A percentile compares a stretch with the other conserved stretches of the same genome.
Evolutionary conservation across 495 filamentous ascomycete species (phyloP).

Genomic region (Aspergillus taichungensis): DNA sequence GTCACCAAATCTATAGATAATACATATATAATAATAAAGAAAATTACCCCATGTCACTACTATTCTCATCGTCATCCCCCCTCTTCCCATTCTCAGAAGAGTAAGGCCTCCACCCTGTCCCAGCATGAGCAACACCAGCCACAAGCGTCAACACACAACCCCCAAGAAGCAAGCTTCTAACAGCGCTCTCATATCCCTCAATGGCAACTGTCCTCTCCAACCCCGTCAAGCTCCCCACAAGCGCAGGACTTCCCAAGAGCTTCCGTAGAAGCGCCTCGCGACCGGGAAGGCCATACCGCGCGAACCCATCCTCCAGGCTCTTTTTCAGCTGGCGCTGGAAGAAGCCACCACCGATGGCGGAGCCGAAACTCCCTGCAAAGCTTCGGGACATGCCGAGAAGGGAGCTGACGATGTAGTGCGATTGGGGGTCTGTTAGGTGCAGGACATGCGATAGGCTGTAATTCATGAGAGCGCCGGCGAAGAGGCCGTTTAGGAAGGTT

Average conservation of each 20-base stretch:
- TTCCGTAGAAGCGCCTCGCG: slow-evolving; percentile 47
- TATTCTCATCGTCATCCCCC: background rate
- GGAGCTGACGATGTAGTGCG: slow-evolving; percentile 63
- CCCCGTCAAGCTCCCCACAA: slow-evolving; percentile 43
- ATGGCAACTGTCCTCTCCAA: slow-evolving; percentile 54
- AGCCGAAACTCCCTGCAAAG: slow-evolving; percentile 67
- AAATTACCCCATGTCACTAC: too few species aligned
- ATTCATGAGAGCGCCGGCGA: slow-evolving; percentile 60
- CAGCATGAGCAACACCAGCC: slow-evolving; percentile 53
- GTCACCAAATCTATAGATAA: background rate
- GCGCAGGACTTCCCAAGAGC: slow-evolving; percentile 59
- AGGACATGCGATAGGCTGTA: slow-evolving; percentile 71
- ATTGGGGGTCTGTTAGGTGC: slow-evolving; percentile 49
- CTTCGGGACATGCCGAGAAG: slow-evolving; percentile 64
- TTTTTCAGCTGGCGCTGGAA: slow-evolving; percentile 54
- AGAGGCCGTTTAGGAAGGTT: slow-evolving; percentile 59
- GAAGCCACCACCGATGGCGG: slow-evolving; percentile 66
- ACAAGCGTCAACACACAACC: slow-evolving; percentile 45
- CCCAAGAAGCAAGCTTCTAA: slow-evolving; percentile 49
- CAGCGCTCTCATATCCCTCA: slow-evolving; percentile 49
- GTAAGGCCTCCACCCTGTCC: slow-evolving; percentile 52
- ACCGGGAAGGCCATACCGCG: slow-evolving; percentile 36
- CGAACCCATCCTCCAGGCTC: slow-evolving; percentile 49
- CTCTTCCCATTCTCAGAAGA: slow-evolving; percentile 1
- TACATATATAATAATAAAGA: background rate